phyloP scores from a whole-genome alignment of 306 rosid species.

The Alnus rubra region DNA sequence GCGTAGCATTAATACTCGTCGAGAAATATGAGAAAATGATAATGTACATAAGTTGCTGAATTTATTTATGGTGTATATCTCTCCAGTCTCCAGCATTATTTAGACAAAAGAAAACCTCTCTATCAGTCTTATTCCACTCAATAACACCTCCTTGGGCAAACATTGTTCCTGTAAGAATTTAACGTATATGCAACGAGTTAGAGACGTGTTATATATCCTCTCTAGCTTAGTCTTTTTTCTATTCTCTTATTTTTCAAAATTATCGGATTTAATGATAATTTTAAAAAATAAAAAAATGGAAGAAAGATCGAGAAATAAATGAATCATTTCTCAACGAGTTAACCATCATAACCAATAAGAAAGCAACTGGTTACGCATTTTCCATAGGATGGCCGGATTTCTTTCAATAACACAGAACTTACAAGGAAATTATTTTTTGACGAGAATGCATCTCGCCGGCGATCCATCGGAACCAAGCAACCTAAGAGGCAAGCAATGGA shows the following conservation, averaged over 20 bases:
- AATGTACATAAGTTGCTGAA: not conserved
- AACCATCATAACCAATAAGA: too few relatives aligned
- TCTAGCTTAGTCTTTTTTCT: too few relatives aligned
- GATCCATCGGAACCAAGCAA: conserved; percentile 91
- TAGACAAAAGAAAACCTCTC: not conserved
- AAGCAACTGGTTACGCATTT: too few relatives aligned
- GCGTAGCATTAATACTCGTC: too few relatives aligned
- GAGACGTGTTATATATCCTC: too few relatives aligned
- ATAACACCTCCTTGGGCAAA: not conserved
- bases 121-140: not conserved
- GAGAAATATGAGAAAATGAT: not conserved
- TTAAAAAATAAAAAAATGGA: too few relatives aligned
- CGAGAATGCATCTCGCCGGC: conserved; percentile 84
- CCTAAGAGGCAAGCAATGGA: conserved; percentile 85
- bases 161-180: conserved; percentile 14
- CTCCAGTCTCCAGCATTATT: not conserved
- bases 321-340: too few relatives aligned
- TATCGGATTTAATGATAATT: too few relatives aligned
- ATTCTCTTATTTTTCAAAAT: too few relatives aligned
- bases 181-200: not conserved
- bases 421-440: conserved; percentile 37
- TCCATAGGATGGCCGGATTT: not conserved
- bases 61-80: not conserved
- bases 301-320: too few relatives aligned
- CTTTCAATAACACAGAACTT: conserved; percentile 3